phyloP scores from a whole-genome alignment of 1,284 basidiomycete species.

The Ustilago esculenta region DNA sequence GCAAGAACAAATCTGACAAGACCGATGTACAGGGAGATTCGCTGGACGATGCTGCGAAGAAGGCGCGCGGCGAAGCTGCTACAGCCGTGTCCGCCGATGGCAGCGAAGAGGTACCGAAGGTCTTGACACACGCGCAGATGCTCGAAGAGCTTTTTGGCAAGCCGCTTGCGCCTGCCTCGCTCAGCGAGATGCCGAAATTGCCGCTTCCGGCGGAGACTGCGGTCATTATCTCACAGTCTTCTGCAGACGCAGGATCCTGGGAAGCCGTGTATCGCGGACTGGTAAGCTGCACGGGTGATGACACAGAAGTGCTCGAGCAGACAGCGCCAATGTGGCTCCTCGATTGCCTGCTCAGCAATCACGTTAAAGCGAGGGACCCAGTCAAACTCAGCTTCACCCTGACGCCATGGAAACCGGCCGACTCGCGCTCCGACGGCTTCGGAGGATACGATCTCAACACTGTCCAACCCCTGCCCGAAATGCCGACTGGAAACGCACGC shows the following conservation, averaged over 20 bases:
- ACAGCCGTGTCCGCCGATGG: neutral
- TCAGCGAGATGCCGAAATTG: slow-evolving; percentile 78
- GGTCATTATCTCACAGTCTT: slow-evolving; percentile 85
- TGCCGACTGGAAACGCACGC: slow-evolving; percentile 77
- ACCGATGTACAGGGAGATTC: slow-evolving; percentile 14
- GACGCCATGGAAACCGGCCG: slow-evolving; percentile 73
- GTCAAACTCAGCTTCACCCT: slow-evolving; percentile 78
- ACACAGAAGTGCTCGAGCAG: slow-evolving; percentile 78
- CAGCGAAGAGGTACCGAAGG: slow-evolving; percentile 5
- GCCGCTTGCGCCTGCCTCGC: slow-evolving; percentile 77
- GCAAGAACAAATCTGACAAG: slow-evolving; percentile 45
- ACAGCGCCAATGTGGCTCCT: slow-evolving; percentile 86
- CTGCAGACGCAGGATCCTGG: slow-evolving; percentile 77
- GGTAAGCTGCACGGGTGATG: slow-evolving; percentile 74
- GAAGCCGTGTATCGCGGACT: slow-evolving; percentile 78
- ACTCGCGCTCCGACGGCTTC: slow-evolving; percentile 28
- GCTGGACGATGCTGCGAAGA: slow-evolving; percentile 20
- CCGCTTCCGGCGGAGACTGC: slow-evolving; percentile 75
- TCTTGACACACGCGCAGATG: slow-evolving; percentile 14
- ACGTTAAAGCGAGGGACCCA: slow-evolving; percentile 38
- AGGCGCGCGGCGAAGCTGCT: slow-evolving; percentile 13
- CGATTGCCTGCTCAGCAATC: slow-evolving; percentile 77
- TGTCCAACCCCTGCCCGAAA: slow-evolving; percentile 29
- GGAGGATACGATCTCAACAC: slow-evolving; percentile 29
- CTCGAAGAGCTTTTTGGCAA: slow-evolving; percentile 76